These are phyloP conservation scores for Arthonia radiata DNA, from an alignment of 495 filamentous ascomycete genomes.

Conservation along the genomic window DNA sequence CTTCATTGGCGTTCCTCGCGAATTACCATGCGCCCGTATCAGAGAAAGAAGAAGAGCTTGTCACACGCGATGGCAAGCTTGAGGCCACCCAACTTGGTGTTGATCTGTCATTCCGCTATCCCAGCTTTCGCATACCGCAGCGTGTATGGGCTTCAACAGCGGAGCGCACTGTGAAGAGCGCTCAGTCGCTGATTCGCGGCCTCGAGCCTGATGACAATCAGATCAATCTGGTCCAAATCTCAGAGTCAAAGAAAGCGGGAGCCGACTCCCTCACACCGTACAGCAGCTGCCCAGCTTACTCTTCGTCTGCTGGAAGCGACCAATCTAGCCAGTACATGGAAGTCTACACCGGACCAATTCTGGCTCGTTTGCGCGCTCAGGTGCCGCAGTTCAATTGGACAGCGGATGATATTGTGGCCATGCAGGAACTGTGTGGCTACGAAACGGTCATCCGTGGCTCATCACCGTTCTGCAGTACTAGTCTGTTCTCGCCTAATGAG, in stretches of 20 bases:
- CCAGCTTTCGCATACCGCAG: slow-evolving; percentile 15
- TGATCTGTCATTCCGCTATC: slow-evolving; percentile 15
- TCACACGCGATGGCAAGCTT: slow-evolving; percentile 17
- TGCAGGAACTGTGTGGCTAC: slow-evolving; percentile 25
- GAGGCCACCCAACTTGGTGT: slow-evolving; percentile 19
- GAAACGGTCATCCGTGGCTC: slow-evolving; percentile 22
- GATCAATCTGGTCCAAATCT: slow-evolving; percentile 16
- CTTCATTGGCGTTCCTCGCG: slow-evolving; percentile 18
- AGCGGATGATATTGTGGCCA: slow-evolving; percentile 20
- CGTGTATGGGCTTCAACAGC: slow-evolving; percentile 24
- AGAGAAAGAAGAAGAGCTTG: slow-evolving; percentile 20
- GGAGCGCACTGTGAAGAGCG: slow-evolving; percentile 20
- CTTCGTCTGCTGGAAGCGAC: slow-evolving; percentile 18
- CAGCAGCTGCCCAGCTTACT: slow-evolving; percentile 22
- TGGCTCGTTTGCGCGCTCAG: slow-evolving; percentile 16
- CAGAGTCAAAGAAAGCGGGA: slow-evolving; percentile 14
- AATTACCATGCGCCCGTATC: slow-evolving; percentile 17
- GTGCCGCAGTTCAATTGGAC: slow-evolving; percentile 23
- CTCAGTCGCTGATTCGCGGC: slow-evolving; percentile 17
- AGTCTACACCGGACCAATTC: slow-evolving; percentile 20
- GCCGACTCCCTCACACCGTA: slow-evolving; percentile 24
- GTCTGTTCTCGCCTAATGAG: slow-evolving; percentile 21
- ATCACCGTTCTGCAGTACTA: slow-evolving; percentile 19
- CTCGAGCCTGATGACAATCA: slow-evolving; percentile 18
- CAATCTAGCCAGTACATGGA: slow-evolving; percentile 16